Base-by-base conservation (phyloP, 805 yeast genomes). In the Saturnispora dispora region DNA sequence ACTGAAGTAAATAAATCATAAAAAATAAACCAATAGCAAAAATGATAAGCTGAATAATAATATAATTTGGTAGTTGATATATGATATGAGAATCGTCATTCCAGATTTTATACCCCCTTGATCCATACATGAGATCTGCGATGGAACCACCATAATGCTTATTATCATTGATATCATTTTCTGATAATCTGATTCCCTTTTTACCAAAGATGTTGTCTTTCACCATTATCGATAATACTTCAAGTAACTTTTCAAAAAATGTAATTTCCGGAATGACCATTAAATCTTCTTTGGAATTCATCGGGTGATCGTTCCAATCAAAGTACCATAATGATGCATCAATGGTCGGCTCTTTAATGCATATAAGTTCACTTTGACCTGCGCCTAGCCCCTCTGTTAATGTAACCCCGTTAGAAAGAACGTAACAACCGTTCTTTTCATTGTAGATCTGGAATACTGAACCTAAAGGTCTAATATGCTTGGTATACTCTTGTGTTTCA, bases 341-440 rank as follows among this genome's bases (percentile, higher is more conserved):
- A 50, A 73, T 64, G 17, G 79, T 78, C 13, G 97, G 93, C 27
- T 78, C 79, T 48, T 82, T 83, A 49, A 88, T 76, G 65, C 99
- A 93, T 40, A 88, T 69, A 10, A 91, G 95, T 71, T 93, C 99
- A 67, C 85, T 87, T 64, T 89, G 96, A 1, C 86, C 97, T 95
- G 95, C 86, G 3, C 50, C 36, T 33, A 51, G 37, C 11, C 60
- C 60, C 25, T 53, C 55, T n/a, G 96, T 96, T 40, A 93, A 71
- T 61, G 74, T 78, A 20, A 75, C 75, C 44, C 76, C 77, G 63
- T 90, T 95, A n/a, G 89, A 80, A 58, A 88, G 67, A 51, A 93
- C 66, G 18, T 73, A 71, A 67, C 99, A 93, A 30, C 76, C 73
- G 30, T 85, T 78, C 39, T 82, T 82, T 17, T 73, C 67, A 65